Evolutionary conservation across 2,329 filamentous ascomycete genomes (phyloP), one percentile per base, ranked within the genome.

Genomic region (Ceratocystis colombiana): DNA sequence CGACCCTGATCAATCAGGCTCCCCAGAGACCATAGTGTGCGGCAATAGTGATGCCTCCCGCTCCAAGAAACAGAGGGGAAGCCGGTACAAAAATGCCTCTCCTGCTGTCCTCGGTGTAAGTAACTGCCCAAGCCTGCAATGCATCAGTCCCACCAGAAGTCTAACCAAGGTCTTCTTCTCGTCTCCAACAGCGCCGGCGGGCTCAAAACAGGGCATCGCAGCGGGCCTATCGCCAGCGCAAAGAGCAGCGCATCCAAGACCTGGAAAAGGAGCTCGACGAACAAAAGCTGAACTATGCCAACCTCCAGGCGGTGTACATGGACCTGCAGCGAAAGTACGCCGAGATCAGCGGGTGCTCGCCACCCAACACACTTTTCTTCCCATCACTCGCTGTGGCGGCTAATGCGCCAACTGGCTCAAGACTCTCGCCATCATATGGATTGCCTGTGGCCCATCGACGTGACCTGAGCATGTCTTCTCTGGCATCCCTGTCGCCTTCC

Each of bases 51-150:
- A 55, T 28, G 17, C 46, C 1, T 71, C 75, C 0, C 73, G 76
- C 3, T 72, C 77, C 45, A 80, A 80, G 72, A 74, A 78, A 65
- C 81, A 79, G 71, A 75, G 79, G 1, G 79, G 80, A 69, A 81
- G 80, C 72, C 75, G 79, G 62, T 82, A 82, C 70, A 80, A 81
- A 71, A 80, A 82, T 66, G 79, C 79, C 0, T 77, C 79, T 1
- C 78, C 78, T 0, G 77, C 78, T 4, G 79, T 81, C 12, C 72
- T 81, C 66, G 79, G 76, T 66, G 79, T 80, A 75, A 72, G 78
- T 67, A 45, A 30, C 53, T 20, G 20, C 61, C 8, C 37, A 37
- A 41, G 20, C 12, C 6, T 46, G n/a, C 10, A 48, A 4, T 44
- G 28, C 20, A 62, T 8, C 1, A 46, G 15, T 6, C 17, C 4